Evolutionary conservation across 805 yeast species (phyloP), one percentile per base, ranked within the genome.

Genomic region (Hanseniaspora vineae): DNA sequence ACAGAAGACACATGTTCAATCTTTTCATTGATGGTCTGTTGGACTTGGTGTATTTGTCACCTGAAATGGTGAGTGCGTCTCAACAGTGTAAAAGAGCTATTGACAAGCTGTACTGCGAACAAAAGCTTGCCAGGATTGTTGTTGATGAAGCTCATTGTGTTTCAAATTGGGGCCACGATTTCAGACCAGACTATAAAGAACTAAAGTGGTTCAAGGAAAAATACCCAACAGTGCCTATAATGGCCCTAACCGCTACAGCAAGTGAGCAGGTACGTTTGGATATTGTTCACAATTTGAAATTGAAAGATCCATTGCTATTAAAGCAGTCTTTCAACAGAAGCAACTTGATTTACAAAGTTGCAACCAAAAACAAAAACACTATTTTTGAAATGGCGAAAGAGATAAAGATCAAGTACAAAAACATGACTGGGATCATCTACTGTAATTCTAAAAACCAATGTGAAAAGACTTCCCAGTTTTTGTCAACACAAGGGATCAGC

Each of bases 121-220:
- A 73, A 13, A 67, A 69, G 55, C 67, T 92, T 35, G 95, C 97
- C 0, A 70, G 97, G 47, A 73, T 92, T 37, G 96, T 92, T 11
- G 87, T 92, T 42, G 98, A 92, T 66, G 98, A 84, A 60, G 98
- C 98, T 0, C 98, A 92, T 66, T 92, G 98, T 72, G 95, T 92
- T 42, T 86, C 96, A 46, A 83, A 94, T 11, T 92, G 98, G 98
- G 98, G 98, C 18, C 98, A 92, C 65, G 98, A 92, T 64, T 92
- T 92, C 63, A 72, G 98, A 46, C 97, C 97, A 0, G 97, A 92
- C 63, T 92, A 92, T 66, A 85, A 88, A 56, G 83, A 81, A 11
- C 70, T 92, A 58, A 77, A 78, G 35, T 74, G 72, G 53, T 84
- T 92, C 63, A 87, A 87, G 57, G 63, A 67, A 17, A 73, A 77